These are phyloP conservation scores for Arabidopsis lyrata DNA, from an alignment of 441 rosid species.

Conservation along the genomic window DNA sequence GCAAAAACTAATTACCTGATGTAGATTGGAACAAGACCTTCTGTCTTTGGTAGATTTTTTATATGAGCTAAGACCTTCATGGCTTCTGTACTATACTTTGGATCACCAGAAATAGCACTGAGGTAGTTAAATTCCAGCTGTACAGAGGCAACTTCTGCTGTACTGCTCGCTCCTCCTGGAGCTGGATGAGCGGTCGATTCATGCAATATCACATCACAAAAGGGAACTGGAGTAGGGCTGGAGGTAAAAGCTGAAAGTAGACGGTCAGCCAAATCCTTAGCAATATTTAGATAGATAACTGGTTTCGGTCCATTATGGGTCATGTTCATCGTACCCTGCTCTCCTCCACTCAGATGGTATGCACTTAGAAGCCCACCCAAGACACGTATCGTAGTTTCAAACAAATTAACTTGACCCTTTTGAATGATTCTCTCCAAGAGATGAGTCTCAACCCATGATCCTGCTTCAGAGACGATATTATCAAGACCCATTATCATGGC, in stretches of 20 bases:
- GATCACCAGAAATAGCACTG: constrained; percentile 89
- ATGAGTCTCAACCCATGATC: constrained; percentile 84
- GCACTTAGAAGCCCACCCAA: constrained; percentile 99
- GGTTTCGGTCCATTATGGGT: constrained; percentile 70
- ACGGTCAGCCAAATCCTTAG: constrained; percentile 87
- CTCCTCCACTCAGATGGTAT: constrained; percentile 91
- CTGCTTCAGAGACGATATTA: constrained; percentile 83
- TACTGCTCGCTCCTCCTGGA: constrained; percentile 90
- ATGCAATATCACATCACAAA: constrained; percentile 79
- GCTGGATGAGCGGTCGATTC: constrained; percentile 90
- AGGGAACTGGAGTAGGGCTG: constrained; percentile 90
- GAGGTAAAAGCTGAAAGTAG: constrained; percentile 85
- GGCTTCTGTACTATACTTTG: constrained; percentile 79
- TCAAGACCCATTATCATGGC: constrained; percentile 96
- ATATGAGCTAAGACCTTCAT: constrained; percentile 96
- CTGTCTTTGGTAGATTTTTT: constrained; percentile 82
- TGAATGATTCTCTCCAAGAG: constrained; percentile 77
- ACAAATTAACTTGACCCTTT: constrained; percentile 96
- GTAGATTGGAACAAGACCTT: constrained; percentile 95
- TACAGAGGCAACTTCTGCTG: constrained; percentile 89
- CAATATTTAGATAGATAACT: constrained; percentile 72
- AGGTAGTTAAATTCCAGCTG: constrained; percentile 99
- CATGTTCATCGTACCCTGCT: constrained; percentile 51
- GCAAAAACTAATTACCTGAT: constrained; percentile 61
- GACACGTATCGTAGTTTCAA: constrained; percentile 96